These are phyloP conservation scores for Candida mattraensis DNA, from an alignment of 805 yeast species.

Conservation along the genomic window DNA sequence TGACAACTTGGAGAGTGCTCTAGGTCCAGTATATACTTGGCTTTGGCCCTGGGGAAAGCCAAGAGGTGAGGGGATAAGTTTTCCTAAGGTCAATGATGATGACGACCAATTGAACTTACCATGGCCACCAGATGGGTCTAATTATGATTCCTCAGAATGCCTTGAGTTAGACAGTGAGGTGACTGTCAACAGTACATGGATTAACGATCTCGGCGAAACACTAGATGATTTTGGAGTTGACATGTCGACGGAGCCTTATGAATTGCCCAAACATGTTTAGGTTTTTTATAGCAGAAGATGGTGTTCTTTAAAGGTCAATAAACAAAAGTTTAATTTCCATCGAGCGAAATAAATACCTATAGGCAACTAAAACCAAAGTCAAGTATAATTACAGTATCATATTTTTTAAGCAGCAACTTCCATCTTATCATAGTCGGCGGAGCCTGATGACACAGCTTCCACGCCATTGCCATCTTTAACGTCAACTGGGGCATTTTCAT, in stretches of 20 bases:
- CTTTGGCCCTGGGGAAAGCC: slow-evolving; percentile 71
- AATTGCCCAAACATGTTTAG: slow-evolving; percentile 11
- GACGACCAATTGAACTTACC: slow-evolving; percentile 68
- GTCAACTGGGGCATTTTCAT: slow-evolving; percentile 12
- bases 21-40: slow-evolving; percentile 72
- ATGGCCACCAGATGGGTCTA: slow-evolving; percentile 90
- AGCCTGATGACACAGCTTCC: no score
- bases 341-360: no score
- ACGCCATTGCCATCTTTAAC: no score
- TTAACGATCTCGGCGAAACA: slow-evolving; percentile 78
- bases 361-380: no score
- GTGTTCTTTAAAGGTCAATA: slow-evolving; percentile 15
- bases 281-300: slow-evolving; percentile 2
- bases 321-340: no score
- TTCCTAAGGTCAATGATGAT: slow-evolving; percentile 53
- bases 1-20: slow-evolving; percentile 48
- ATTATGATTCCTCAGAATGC: slow-evolving; percentile 20
- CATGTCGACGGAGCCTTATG: slow-evolving; percentile 50
- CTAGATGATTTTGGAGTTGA: slow-evolving; percentile 90
- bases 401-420: no score
- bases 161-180: slow-evolving; percentile 1
- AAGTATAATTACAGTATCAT: no score
- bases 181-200: slow-evolving; percentile 46
- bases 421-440: no score
- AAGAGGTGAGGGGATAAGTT: slow-evolving; percentile 56